phyloP scores from a whole-genome alignment of 2,329 filamentous ascomycete species.

The Torrubiella hemipterigena region DNA sequence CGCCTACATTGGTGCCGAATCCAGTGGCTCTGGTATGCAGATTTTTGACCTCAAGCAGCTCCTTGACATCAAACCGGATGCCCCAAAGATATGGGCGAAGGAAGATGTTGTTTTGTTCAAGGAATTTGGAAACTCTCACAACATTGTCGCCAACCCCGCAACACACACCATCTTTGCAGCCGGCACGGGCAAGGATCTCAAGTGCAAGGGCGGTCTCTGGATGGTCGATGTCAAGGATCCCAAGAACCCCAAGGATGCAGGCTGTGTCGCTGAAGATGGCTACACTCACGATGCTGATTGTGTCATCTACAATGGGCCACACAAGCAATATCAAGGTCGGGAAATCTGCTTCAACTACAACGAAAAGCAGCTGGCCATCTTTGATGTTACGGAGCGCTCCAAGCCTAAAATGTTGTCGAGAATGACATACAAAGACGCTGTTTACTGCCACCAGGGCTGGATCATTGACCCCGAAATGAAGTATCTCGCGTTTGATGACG shows the following conservation, averaged over 20 bases:
- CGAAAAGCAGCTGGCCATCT: conserved; percentile 36
- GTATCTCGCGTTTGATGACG: conserved; percentile 34
- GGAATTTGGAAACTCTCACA: conserved; percentile 34
- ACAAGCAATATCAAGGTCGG: conserved; percentile 27
- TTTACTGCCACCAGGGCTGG: conserved; percentile 45
- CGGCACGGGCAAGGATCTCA: conserved; percentile 23
- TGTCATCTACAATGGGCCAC: conserved; percentile 37
- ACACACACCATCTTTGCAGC: conserved; percentile 30
- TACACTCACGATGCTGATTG: conserved; percentile 43
- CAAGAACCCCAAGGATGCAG: conserved; percentile 34
- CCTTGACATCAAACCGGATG: conserved; percentile 28
- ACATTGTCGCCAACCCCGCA: conserved; percentile 37
- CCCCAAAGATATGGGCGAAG: conserved; percentile 19
- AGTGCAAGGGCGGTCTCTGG: conserved; percentile 36
- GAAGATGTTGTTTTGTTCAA: conserved; percentile 24
- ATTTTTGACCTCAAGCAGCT: conserved; percentile 50
- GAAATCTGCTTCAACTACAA: conserved; percentile 43
- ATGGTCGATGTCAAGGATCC: conserved; percentile 43
- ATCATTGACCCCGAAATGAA: conserved; percentile 31
- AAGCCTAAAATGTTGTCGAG: conserved; percentile 33
- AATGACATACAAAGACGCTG: conserved; percentile 30
- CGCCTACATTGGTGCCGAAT: conserved; percentile 28
- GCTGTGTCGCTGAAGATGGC: conserved; percentile 34
- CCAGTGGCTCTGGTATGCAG: conserved; percentile 43
- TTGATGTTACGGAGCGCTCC: conserved; percentile 37